These are phyloP conservation scores for Apiosordaria backusii DNA, from an alignment of 495 filamentous ascomycete species.

Conservation along the genomic window DNA sequence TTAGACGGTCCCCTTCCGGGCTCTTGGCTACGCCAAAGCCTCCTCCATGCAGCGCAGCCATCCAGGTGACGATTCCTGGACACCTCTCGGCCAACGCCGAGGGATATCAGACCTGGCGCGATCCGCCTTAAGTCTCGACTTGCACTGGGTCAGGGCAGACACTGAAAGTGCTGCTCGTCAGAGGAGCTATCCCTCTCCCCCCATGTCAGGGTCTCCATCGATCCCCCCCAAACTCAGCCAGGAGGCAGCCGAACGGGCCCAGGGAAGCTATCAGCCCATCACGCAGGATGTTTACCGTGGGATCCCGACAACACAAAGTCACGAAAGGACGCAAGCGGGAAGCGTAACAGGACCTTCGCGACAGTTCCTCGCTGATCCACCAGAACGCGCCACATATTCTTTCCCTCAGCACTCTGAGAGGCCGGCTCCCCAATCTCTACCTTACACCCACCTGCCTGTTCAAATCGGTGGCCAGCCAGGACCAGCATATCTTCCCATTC, in stretches of 20 bases:
- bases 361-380: conserved; percentile 37
- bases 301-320: conserved; percentile 41
- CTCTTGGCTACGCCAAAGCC: conserved; percentile 23
- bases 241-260: conserved; percentile 56
- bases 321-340: conserved; percentile 32
- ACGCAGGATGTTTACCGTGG: conserved; percentile 48
- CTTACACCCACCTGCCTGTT: conserved; percentile 37
- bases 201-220: conserved; percentile 80
- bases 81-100: conserved; percentile 59
- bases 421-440: conserved; percentile 32
- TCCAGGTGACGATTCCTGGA: conserved; percentile 41
- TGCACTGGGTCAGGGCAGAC: conserved; percentile 64
- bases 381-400: conserved; percentile 38
- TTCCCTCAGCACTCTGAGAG: conserved; percentile 37
- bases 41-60: conserved; percentile 50
- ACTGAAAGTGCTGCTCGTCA: conserved; percentile 60
- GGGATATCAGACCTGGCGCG: conserved; percentile 60
- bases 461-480: conserved; percentile 30
- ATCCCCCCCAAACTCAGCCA: conserved; percentile 61
- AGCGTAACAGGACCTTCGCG: conserved; percentile 33
- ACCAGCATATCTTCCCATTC: conserved; percentile 32
- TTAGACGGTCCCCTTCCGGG: conserved; percentile 24
- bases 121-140: conserved; percentile 58
- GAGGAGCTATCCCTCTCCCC: conserved; percentile 71
- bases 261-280: conserved; percentile 46